Percentiles rank a stretch among this genome's conserved stretches.
phyloP scores from a whole-genome alignment of 352 stramenopile species.

The Hyaloperonospora arabidopsidis region DNA sequence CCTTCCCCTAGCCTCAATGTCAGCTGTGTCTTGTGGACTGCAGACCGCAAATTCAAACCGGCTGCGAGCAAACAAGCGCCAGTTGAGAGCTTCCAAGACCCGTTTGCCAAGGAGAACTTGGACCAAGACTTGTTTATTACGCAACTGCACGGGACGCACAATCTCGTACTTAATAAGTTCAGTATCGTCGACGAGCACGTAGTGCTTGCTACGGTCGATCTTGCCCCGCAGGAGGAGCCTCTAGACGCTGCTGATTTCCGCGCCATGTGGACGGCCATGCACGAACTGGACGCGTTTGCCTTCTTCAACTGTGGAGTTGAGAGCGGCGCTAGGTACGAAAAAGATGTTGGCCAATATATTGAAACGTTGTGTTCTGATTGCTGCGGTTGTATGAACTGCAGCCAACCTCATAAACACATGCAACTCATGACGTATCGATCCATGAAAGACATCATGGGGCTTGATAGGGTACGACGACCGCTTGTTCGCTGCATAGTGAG shows the following conservation, averaged over 20 bases:
- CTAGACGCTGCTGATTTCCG: constrained; percentile 45
- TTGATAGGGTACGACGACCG: constrained; percentile 39
- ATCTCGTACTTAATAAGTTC: constrained; percentile 82
- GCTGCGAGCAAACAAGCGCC: constrained; percentile 35
- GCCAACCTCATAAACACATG: constrained; percentile 85
- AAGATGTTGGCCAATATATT: background rate
- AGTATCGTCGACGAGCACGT: constrained; percentile 72
- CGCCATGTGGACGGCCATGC: constrained; percentile 71
- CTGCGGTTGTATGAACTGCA: constrained; percentile 18
- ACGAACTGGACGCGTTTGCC: constrained; percentile 56
- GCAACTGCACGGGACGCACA: constrained; percentile 59
- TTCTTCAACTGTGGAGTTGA: constrained; percentile 85
- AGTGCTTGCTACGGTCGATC: constrained; percentile 64
- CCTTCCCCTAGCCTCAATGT: constrained; percentile 23
- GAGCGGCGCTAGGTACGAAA: constrained; percentile 55
- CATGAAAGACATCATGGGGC: constrained; percentile 48
- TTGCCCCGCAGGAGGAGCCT: constrained; percentile 53
- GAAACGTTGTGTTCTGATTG: constrained; percentile 1
- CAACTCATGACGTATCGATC: constrained; percentile 79
- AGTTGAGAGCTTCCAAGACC: constrained; percentile 44
- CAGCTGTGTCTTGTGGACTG: constrained; percentile 53
- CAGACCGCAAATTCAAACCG: constrained; percentile 9
- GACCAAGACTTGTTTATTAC: constrained; percentile 63
- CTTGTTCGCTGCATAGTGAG: background rate
- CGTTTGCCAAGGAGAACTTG: constrained; percentile 64